Base-by-base conservation (phyloP, 2,329 filamentous ascomycete species). In the Botryotinia narcissicola region DNA sequence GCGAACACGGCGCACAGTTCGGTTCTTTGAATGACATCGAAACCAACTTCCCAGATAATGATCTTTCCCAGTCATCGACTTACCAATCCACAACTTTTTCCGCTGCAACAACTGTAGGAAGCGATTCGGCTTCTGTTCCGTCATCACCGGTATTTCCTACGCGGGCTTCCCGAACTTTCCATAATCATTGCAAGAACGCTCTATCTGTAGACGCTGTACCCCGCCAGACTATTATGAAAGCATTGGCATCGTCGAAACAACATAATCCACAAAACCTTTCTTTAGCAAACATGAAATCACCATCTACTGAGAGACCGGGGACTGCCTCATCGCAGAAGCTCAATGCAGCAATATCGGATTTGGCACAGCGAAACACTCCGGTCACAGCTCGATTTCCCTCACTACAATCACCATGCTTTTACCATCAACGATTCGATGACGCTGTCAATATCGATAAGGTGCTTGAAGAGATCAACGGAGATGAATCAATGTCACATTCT, bases 391-490 rank as follows among this genome's bases (percentile, higher is more conserved):
- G 54, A 81, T 87, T 95, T 77, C 88, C 91, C 18, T 87, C 92
- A 16, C 85, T 98, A 71, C 92, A 95, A 78, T 98, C 95, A 62
- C 96, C 96, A 22, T 99, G 96, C 85, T 99, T 97, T 84, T 98
- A 97, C 84, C 96, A 99, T 84, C 93, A 97, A 83, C 90, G 95
- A 75, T 99, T 99, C 80, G 96, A 98, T 79, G 94, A 97, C 81
- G 93, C 95, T 14, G 94, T 99, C 78, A 94, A 99, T 82, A 94
- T 98, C 74, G 93, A 96, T 78, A 96, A 93, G 83, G 94, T 99
- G 9, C 87, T 99, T 10, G 95, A 98, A 81, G 96, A 99, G 83
- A 97, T 98, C 79, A 91, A 92, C 80, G 92, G 90, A 71, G 92
- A 96, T 78, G 94, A 97, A 79, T 94, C 89, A 83, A 92, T 98